phyloP scores from a whole-genome alignment of 192 early-diverging fungal genomes.

The Coemansia sp. region DNA sequence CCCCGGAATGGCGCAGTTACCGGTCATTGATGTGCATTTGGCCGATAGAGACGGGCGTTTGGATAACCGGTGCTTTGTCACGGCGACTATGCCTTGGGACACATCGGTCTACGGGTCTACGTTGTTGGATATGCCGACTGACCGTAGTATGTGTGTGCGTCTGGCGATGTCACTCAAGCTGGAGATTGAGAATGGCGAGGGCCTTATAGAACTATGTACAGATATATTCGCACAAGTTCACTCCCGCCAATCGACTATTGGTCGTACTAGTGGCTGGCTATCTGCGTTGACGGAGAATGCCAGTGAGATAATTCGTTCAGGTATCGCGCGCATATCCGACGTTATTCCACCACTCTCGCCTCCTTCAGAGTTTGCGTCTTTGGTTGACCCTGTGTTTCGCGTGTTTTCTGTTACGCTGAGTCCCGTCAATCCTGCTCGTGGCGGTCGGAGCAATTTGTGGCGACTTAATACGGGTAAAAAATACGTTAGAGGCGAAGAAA shows the following conservation, averaged over 20 bases:
- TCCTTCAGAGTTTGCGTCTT: conserved; percentile 14
- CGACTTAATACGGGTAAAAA: conserved; percentile 66
- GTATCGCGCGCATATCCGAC: conserved; percentile 1
- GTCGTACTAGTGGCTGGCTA: conserved; percentile 25
- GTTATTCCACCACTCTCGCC: conserved; percentile 3
- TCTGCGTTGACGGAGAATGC: conserved; percentile 23
- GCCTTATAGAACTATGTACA: conserved; percentile 62
- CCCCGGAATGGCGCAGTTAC: conserved; percentile 17
- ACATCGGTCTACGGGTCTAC: conserved; percentile 72
- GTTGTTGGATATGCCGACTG: conserved; percentile 68
- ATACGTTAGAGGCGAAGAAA: conserved; percentile 76
- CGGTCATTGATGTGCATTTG: conserved; percentile 53
- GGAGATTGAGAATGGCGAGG: conserved; percentile 63
- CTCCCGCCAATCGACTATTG: conserved; percentile 44
- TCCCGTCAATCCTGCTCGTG: conserved; percentile 57
- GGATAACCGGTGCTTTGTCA: conserved; percentile 68
- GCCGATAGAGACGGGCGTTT: conserved; percentile 51
- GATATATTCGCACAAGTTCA: conserved; percentile 66
- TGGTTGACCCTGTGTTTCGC: conserved; percentile 43
- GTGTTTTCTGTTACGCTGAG: conserved; percentile 66
- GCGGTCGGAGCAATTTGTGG: conserved; percentile 67
- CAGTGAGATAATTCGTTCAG: conserved; percentile 6
- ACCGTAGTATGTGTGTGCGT: conserved; percentile 62
- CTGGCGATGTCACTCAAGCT: conserved; percentile 62
- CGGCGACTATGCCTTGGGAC: conserved; percentile 71